These are phyloP conservation scores for Dactylellina leptospora DNA, from an alignment of 2,329 filamentous ascomycete species.

Conservation along the genomic window DNA sequence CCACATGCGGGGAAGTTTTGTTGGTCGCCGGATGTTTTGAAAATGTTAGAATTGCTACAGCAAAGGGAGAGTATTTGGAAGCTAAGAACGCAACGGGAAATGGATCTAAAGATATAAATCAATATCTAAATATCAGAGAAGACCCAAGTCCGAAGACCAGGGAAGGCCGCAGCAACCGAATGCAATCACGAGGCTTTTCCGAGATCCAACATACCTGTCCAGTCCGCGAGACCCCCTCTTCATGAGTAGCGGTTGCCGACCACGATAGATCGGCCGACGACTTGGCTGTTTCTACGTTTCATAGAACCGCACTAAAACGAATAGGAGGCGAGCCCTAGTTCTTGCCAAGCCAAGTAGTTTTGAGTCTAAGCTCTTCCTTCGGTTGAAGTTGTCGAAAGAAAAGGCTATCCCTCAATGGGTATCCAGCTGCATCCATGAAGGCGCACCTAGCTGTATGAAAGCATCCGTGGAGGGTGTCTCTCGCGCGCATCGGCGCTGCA, in stretches of 20 bases:
- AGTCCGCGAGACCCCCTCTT: slow-evolving; percentile 21
- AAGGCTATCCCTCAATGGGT: slow-evolving; percentile 13
- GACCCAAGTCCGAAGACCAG: slow-evolving; percentile 11
- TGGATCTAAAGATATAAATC: slow-evolving; percentile 43
- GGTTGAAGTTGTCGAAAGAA: slow-evolving; percentile 50
- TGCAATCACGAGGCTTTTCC: slow-evolving; percentile 43
- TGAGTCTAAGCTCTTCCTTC: slow-evolving; percentile 21
- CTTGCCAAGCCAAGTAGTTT: slow-evolving; percentile 34
- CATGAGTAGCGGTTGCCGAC: slow-evolving; percentile 27
- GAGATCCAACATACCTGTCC: slow-evolving; percentile 39
- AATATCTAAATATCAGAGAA: slow-evolving; percentile 11
- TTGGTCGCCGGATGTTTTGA: slow-evolving; percentile 2
- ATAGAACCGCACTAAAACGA: slow-evolving; percentile 34
- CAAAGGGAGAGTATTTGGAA: slow-evolving; percentile 8
- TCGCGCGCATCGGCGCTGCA: slow-evolving; percentile 35
- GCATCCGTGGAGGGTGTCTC: slow-evolving; percentile 14
- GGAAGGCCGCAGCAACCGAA: slow-evolving; percentile 28
- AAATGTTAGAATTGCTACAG: background rate
- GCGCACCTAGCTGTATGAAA: no score
- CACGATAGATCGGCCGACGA: slow-evolving; percentile 32
- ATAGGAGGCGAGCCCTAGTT: slow-evolving; percentile 46
- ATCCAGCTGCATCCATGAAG: slow-evolving; percentile 21
- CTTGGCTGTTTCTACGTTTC: slow-evolving; percentile 44
- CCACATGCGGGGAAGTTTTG: slow-evolving; percentile 22
- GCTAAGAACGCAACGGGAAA: slow-evolving; percentile 2